Base-by-base conservation (phyloP, 2,329 filamentous ascomycete species). In the Madurella mycetomatis region DNA sequence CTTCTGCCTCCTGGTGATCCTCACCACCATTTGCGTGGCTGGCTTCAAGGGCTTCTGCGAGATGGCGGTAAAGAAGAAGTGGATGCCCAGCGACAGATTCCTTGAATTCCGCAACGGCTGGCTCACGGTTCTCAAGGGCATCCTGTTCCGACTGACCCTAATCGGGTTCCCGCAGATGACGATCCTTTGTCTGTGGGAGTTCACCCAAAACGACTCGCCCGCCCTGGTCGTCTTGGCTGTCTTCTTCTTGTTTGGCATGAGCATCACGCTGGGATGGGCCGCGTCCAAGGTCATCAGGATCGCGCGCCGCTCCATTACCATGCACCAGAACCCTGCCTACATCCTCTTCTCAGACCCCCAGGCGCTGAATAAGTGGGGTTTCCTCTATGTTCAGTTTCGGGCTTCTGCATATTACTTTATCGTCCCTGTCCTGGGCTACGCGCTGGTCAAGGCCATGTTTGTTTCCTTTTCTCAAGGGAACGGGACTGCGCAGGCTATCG, bases 241-340 rank as follows among this genome's bases (percentile, higher is more conserved):
- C 59, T 89, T 95, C 71, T 95, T 95, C 78, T 82, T 96, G 69
- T 75, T 96, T 64, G 87, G 88, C 57, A 86, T 95, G 78, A 76
- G 86, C 40, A 77, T 79, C 49, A 89, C 91, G 32, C 81, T 97
- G 34, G 85, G 75, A 18, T 96, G 90, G 89, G 92, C 92, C 45
- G 85, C 90, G 0, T 86, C 83, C 74, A 96, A 96, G 77, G 90
- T 97, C 60, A 88, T 95, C 64, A 83, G 84, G 51, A 87, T 97
- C 59, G 92, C 91, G 34, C 90, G 90, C 67, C 87, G 90, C 64
- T 96, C 92, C 32, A 87, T 95, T 59, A 74, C 81, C 54, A 90
- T 96, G 84, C 92, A 96, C 79, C 92, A 92, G 74, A 96, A 96
- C 75, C 91, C 92, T 25, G 92, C 92, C 30, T 96, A 96, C 72